Percentiles rank a stretch among this genome's conserved stretches.
phyloP scores from a whole-genome alignment of 2,329 filamentous ascomycete genomes.

The Cladosporium sp. region DNA sequence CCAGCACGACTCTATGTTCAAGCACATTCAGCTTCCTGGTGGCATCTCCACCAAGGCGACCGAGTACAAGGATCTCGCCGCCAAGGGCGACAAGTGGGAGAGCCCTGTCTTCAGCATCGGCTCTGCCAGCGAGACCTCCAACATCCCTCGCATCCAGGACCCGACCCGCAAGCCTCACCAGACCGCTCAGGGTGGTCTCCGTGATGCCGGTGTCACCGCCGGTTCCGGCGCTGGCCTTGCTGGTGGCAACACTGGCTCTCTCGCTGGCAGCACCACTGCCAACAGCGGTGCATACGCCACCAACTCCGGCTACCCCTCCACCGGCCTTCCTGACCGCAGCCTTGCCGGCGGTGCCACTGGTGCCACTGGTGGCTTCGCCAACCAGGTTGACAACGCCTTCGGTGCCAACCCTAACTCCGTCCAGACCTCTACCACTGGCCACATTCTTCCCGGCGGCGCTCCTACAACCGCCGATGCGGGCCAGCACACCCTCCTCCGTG shows the following conservation, averaged over 20 bases:
- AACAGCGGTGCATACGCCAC: slow-evolving; percentile 11
- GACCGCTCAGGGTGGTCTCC: slow-evolving; percentile 27
- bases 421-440: slow-evolving; percentile 8
- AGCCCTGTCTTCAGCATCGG: slow-evolving; percentile 90
- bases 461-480: slow-evolving; percentile 19
- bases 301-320: slow-evolving; percentile 5
- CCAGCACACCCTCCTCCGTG: slow-evolving; percentile 37
- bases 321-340: slow-evolving; percentile 10
- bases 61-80: slow-evolving; percentile 83
- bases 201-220: slow-evolving; percentile 12
- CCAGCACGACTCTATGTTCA: slow-evolving; percentile 88
- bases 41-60: slow-evolving; percentile 91
- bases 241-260: slow-evolving; percentile 15
- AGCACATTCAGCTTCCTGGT: slow-evolving; percentile 76
- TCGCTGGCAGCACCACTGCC: slow-evolving; percentile 16
- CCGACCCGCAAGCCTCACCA: slow-evolving; percentile 58
- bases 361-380: slow-evolving; percentile 33
- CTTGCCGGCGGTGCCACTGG: slow-evolving; percentile 20
- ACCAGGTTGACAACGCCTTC: slow-evolving; percentile 44
- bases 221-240: slow-evolving; percentile 3
- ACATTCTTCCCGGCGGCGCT: slow-evolving; percentile 16
- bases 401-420: not conserved
- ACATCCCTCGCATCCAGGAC: slow-evolving; percentile 58
- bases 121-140: slow-evolving; percentile 64
- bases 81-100: slow-evolving; percentile 90